Base-by-base conservation (phyloP, 768 basidiomycete genomes). In the Tubosaeta sp. region DNA sequence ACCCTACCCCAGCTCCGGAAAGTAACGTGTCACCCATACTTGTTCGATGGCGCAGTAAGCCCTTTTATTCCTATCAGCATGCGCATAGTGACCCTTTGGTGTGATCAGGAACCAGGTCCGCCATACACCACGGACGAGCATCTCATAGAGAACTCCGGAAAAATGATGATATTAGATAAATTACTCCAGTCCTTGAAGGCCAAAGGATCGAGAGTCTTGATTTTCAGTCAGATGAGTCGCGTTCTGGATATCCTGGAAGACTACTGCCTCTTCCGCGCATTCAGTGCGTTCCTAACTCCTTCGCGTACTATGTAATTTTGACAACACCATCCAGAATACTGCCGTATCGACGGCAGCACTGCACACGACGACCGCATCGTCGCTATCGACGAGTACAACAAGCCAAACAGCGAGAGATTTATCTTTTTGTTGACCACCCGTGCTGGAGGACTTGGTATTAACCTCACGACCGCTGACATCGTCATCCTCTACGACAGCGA, bases 171-270 rank as follows among this genome's bases (percentile, higher is more conserved):
- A 54, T 81, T 99, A 27, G 95, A 99, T 75, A 97, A 93, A 69
- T 77, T 99, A 0, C 81, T 98, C 17, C 75, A 76, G 51, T 83
- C 79, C 32, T 88, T 97, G 91, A 92, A 91, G 63, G 84, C 72
- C 22, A 94, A 94, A 67, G 95, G 93, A n/a, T 95, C 92, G 3
- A 83, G 95, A 8, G 90, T 94, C 4, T 81, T 97, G 59, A 97
- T 99, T 55, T 99, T 99, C 76, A 95, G 92, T 61, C 97, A 98
- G 70, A 98, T 99, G 97, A 95, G 91, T 71, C 86, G 97, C n/a
- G 90, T 98, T 52, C 78, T 78, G 13, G 97, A 99, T 69, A 98
- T 99, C 53, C 70, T 99, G 42, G 95, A 98, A 66, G 95, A 98
- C 65, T 98, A 95, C 69, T 97, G 94, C 69, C 74, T 95, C 54